Evolutionary conservation across 2,329 filamentous ascomycete species (phyloP).

Genomic region (Amphichorda felina): DNA sequence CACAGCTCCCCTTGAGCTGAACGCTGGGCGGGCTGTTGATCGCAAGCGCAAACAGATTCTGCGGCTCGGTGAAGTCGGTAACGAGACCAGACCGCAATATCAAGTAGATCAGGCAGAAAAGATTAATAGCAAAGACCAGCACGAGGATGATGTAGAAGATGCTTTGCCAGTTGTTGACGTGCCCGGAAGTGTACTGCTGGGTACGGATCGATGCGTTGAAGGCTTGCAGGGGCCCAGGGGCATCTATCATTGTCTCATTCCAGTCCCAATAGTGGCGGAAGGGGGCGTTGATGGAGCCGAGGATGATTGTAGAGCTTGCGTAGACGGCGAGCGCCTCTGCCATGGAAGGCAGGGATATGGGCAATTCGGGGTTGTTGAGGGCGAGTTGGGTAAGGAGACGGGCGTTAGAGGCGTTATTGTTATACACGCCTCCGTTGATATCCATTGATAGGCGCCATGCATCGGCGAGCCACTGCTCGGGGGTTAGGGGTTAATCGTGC

Average conservation of each 20-base stretch:
- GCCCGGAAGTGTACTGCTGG: slow-evolving; percentile 60
- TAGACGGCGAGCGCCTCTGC: slow-evolving; percentile 64
- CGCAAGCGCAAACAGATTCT: slow-evolving; percentile 61
- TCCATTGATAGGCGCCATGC: slow-evolving; percentile 44
- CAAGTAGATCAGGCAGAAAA: slow-evolving; percentile 52
- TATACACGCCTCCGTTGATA: slow-evolving; percentile 40
- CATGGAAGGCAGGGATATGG: slow-evolving; percentile 48
- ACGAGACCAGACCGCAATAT: slow-evolving; percentile 45
- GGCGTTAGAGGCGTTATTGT: slow-evolving; percentile 45
- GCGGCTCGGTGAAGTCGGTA: slow-evolving; percentile 69
- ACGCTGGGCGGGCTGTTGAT: slow-evolving; percentile 41
- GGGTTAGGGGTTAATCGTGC: background rate
- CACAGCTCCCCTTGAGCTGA: slow-evolving; percentile 24
- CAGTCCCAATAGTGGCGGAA: slow-evolving; percentile 43
- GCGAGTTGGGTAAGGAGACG: slow-evolving; percentile 43
- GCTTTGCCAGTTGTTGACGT: slow-evolving; percentile 45
- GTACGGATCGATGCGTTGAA: slow-evolving; percentile 55
- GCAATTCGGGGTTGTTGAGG: slow-evolving; percentile 26
- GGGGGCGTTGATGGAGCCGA: slow-evolving; percentile 44
- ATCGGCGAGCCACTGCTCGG: slow-evolving; percentile 28
- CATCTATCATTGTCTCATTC: slow-evolving; percentile 20
- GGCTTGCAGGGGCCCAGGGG: slow-evolving; percentile 32
- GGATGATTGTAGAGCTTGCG: slow-evolving; percentile 52
- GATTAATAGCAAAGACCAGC: slow-evolving; percentile 54
- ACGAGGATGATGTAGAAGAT: slow-evolving; percentile 57